Evolutionary conservation across 2,329 filamentous ascomycete genomes (phyloP).

Genomic region (Scytalidium sp.): DNA sequence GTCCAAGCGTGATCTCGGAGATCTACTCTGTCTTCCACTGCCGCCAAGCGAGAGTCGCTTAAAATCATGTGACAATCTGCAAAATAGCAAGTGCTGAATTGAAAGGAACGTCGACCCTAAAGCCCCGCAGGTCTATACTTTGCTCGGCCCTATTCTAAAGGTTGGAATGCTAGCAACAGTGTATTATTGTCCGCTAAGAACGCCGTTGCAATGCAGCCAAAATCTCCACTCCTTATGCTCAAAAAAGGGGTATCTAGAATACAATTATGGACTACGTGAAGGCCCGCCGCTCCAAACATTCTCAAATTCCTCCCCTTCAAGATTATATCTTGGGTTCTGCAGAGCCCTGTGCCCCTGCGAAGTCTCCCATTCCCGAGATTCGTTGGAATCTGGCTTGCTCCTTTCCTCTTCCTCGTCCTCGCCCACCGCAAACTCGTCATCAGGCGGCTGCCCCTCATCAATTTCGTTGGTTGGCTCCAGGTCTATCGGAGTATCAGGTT

Average conservation of each 20-base stretch:
- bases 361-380: slow-evolving; percentile 40
- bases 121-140: neutral
- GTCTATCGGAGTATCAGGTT: slow-evolving; percentile 50
- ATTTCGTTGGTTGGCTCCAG: slow-evolving; percentile 46
- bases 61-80: neutral
- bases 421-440: slow-evolving; percentile 31
- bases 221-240: neutral
- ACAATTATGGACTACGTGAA: slow-evolving; percentile 6
- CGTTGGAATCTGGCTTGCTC: slow-evolving; percentile 32
- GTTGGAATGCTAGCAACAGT: neutral
- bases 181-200: slow-evolving; percentile 6
- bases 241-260: slow-evolving; percentile 16
- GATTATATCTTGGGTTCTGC: slow-evolving; percentile 30
- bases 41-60: slow-evolving; percentile 1
- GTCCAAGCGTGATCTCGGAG: neutral
- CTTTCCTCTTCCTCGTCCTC: slow-evolving; percentile 28
- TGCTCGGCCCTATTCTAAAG: no score
- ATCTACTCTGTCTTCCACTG: slow-evolving; percentile 1
- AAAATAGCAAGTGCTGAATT: neutral
- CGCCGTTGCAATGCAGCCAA: slow-evolving; percentile 16
- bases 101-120: neutral
- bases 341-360: slow-evolving; percentile 15
- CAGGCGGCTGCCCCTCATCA: slow-evolving; percentile 38
- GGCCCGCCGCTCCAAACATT: slow-evolving; percentile 29
- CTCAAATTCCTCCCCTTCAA: slow-evolving; percentile 29